phyloP scores from a whole-genome alignment of 2,329 filamentous ascomycete species.

The Botrytis deweyae region DNA sequence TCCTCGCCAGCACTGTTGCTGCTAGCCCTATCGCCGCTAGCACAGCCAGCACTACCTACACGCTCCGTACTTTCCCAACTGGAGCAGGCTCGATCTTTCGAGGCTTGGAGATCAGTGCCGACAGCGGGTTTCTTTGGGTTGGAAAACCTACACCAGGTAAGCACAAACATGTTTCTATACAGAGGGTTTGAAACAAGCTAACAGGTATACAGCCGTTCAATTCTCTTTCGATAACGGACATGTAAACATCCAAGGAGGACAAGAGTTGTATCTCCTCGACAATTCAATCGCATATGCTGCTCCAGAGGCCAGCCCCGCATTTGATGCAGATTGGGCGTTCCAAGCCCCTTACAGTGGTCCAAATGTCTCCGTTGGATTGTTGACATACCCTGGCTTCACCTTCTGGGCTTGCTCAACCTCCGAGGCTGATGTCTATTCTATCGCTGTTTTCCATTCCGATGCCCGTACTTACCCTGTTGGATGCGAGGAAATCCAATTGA shows the following conservation, averaged over 20 bases:
- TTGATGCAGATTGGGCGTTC: background rate
- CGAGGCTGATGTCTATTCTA: background rate
- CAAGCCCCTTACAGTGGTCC: background rate
- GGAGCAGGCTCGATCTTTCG: background rate
- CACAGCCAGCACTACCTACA: background rate
- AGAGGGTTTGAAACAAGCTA: background rate
- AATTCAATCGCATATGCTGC: background rate
- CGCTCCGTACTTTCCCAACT: background rate
- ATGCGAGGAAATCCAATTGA: background rate
- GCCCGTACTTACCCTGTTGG: too few relatives aligned
- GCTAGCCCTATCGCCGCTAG: background rate
- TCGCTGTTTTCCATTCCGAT: background rate
- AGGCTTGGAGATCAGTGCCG: background rate
- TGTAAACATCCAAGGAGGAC: background rate
- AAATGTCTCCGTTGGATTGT: accelerated
- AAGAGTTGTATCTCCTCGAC: background rate
- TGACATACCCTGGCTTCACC: background rate
- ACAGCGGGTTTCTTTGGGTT: background rate
- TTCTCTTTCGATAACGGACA: background rate
- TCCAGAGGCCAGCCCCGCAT: accelerated
- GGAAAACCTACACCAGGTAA: background rate
- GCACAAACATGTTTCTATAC: background rate
- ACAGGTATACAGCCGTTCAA: background rate
- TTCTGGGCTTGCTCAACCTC: background rate
- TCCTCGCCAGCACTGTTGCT: background rate